Evolutionary conservation across 331 rosid species (phyloP).

Genomic region (Acacia concinna): DNA sequence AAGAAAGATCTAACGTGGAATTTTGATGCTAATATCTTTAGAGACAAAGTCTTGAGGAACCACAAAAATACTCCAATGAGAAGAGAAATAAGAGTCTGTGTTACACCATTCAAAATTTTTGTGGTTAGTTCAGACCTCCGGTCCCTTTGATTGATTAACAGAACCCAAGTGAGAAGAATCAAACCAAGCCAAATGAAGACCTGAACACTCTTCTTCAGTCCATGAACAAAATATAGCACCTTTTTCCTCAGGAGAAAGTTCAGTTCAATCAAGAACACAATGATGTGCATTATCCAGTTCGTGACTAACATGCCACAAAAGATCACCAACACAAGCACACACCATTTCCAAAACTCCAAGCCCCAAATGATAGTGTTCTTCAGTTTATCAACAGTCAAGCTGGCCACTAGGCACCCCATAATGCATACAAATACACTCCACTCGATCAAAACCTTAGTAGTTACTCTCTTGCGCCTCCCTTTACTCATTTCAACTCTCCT

Average conservation of each 20-base stretch:
- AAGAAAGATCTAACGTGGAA: constrained; percentile 88
- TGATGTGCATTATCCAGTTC: constrained; percentile 62
- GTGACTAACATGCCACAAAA: constrained; percentile 83
- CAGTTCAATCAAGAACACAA: constrained; percentile 84
- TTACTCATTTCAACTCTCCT: constrained; percentile 55
- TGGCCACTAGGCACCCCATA: constrained; percentile 49
- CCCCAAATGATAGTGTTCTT: constrained; percentile 47
- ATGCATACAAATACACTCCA: constrained; percentile 49
- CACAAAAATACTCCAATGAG: constrained; percentile 78
- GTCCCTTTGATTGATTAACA: constrained; percentile 56
- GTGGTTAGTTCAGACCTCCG: constrained; percentile 43
- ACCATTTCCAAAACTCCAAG: constrained; percentile 81
- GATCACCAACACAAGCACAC: constrained; percentile 70
- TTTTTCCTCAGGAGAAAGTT: constrained; percentile 84
- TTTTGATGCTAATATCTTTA: constrained; percentile 75
- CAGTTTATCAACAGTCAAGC: constrained; percentile 51
- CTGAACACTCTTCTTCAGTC: constrained; percentile 80
- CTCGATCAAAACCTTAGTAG: constrained; percentile 44
- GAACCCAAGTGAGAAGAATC: constrained; percentile 76
- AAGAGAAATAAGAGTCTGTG: constrained; percentile 73
- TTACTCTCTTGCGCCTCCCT: constrained; percentile 53
- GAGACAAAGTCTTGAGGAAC: constrained; percentile 62
- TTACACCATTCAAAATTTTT: constrained; percentile 51
- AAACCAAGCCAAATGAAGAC: constrained; percentile 73
- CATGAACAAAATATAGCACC: constrained; percentile 90